Conservation (phyloP, 257 asterid species). For the Coffea canephora region DNA sequence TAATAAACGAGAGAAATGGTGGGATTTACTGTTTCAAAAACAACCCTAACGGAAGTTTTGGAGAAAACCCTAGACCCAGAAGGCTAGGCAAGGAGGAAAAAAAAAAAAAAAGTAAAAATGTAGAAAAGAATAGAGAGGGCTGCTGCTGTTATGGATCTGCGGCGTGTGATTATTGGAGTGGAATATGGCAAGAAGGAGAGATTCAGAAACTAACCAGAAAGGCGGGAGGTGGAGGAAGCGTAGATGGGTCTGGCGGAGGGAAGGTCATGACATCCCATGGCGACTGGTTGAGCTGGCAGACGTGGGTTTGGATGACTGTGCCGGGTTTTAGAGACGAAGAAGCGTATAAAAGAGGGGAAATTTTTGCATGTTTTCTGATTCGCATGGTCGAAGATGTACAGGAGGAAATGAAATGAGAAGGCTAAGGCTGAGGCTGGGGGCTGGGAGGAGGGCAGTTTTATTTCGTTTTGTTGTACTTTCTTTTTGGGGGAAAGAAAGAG, state of each 20-base stretch:
- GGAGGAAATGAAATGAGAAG: not conserved
- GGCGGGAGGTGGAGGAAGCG: slow-evolving; percentile 32
- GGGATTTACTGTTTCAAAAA: slow-evolving; percentile 22
- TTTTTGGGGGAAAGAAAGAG: not conserved
- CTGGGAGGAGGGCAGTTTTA: not conserved
- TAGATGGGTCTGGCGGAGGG: slow-evolving; percentile 38
- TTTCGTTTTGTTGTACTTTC: not conserved
- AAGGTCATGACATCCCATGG: slow-evolving; percentile 75
- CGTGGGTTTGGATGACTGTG: slow-evolving; percentile 7
- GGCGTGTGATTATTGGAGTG: not conserved
- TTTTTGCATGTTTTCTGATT: slow-evolving; percentile 49
- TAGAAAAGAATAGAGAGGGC: not conserved
- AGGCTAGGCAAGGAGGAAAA: not conserved
- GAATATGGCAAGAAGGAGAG: not conserved
- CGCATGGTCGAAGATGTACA: slow-evolving; percentile 29
- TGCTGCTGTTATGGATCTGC: not conserved
- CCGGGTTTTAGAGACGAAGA: slow-evolving; percentile 13
- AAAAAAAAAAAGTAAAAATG: not conserved
- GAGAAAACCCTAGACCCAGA: slow-evolving; percentile 54
- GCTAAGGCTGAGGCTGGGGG: not conserved
- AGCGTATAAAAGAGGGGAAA: slow-evolving; percentile 29
- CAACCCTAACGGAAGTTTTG: slow-evolving; percentile 50
- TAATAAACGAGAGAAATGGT: slow-evolving; percentile 23
- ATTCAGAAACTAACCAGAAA: slow-evolving; percentile 23
- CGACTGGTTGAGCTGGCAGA: slow-evolving; percentile 49